Percentiles rank a stretch among this genome's conserved stretches.
phyloP scores from a whole-genome alignment of 2,329 filamentous ascomycete genomes.

The Trichoderma arundinaceum region DNA sequence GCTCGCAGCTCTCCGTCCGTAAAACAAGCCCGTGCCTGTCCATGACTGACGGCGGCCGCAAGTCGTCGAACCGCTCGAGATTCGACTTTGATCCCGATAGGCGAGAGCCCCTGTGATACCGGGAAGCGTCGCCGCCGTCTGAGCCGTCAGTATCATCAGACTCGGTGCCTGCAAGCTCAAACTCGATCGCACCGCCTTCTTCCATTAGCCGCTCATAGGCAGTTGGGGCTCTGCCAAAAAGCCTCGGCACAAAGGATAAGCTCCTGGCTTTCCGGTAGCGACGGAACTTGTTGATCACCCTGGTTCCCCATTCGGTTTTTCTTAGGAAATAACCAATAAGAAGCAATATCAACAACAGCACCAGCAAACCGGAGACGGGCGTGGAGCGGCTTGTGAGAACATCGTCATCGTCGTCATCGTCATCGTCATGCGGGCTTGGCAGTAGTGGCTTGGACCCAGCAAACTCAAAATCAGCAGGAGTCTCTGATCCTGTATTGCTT shows the following conservation, averaged over 20 bases:
- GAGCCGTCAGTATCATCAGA: constrained; percentile 69
- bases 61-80: constrained; percentile 57
- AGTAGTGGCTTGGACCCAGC: constrained; percentile 64
- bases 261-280: constrained; percentile 40
- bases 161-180: constrained; percentile 75
- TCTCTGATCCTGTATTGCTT: constrained; percentile 70
- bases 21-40: constrained; percentile 76
- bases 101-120: constrained; percentile 66
- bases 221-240: constrained; percentile 64
- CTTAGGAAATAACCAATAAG: constrained; percentile 75
- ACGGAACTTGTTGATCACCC: constrained; percentile 40
- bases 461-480: constrained; percentile 81
- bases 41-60: constrained; percentile 53
- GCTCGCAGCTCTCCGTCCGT: constrained; percentile 84
- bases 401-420: constrained; percentile 64
- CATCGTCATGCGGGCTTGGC: constrained; percentile 47
- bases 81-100: constrained; percentile 70
- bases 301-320: constrained; percentile 73
- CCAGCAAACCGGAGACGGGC: constrained; percentile 73
- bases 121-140: constrained; percentile 63
- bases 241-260: constrained; percentile 63
- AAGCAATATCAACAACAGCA: constrained; percentile 76
- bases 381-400: constrained; percentile 70
- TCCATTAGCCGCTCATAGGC: constrained; percentile 86
- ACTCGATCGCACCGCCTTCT: constrained; percentile 74